Evolutionary conservation across 768 basidiomycete genomes (phyloP).

Genomic region (Tremella yokohamensis): DNA sequence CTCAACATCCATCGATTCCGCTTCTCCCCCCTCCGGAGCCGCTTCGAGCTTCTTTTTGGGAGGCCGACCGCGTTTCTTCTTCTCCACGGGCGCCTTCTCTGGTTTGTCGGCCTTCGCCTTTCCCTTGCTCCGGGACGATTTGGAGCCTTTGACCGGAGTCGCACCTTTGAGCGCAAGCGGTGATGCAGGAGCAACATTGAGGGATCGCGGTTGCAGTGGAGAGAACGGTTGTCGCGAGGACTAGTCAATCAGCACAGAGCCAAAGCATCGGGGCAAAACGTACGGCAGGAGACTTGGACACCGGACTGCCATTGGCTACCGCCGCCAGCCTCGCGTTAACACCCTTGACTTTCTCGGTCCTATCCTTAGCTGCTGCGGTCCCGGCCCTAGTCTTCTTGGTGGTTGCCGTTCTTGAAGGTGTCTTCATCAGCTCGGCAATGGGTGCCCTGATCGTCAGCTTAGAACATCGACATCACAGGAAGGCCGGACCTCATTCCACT

Average conservation of each 20-base stretch:
- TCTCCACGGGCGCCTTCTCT: conserved; percentile 16
- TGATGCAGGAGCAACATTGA: conserved; percentile 22
- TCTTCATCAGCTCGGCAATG: conserved; percentile 46
- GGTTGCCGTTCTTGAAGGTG: conserved; percentile 44
- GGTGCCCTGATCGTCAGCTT: conserved; percentile 25
- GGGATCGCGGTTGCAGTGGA: conserved; percentile 32
- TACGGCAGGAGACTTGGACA: conserved; percentile 19
- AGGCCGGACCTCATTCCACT: conserved; percentile 21
- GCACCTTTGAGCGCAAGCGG: neutral
- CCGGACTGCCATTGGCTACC: conserved; percentile 27
- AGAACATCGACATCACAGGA: neutral
- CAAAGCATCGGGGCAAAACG: neutral
- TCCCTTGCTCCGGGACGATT: conserved; percentile 1
- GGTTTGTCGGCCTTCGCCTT: conserved; percentile 12
- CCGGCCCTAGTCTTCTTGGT: conserved; percentile 48
- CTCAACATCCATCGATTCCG: neutral
- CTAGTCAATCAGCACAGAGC: neutral
- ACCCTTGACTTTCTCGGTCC: conserved; percentile 35
- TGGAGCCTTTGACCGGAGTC: conserved; percentile 13
- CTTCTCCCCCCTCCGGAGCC: neutral
- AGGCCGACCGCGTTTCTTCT: conserved; percentile 13
- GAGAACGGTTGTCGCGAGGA: conserved; percentile 26
- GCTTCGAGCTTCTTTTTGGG: conserved; percentile 2
- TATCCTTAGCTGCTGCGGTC: conserved; percentile 35
- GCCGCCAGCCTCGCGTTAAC: conserved; percentile 22